A percentile compares a stretch with the other conserved stretches of the same genome.
Evolutionary conservation across 345 rosid species (phyloP).

Genomic region (Heritiera littoralis): DNA sequence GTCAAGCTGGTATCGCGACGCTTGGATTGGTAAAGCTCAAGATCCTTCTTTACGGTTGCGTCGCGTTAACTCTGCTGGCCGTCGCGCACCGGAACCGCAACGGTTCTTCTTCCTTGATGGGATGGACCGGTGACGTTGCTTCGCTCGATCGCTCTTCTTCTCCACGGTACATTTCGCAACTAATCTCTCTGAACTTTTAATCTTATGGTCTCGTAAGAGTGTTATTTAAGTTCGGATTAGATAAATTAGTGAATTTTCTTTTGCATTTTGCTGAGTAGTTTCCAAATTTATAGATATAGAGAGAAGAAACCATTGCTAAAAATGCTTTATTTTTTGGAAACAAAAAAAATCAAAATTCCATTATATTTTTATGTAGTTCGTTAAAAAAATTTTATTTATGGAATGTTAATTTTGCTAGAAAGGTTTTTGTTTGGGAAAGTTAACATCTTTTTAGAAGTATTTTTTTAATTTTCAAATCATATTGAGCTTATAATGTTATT

Average conservation of each 20-base stretch:
- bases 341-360: neutral
- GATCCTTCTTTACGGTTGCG: conserved; percentile 55
- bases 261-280: neutral
- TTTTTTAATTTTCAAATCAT: no score
- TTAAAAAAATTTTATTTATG: neutral
- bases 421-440: neutral
- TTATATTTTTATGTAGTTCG: neutral
- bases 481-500: neutral
- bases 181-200: neutral
- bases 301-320: neutral
- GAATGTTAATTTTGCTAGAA: neutral
- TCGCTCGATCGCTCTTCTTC: conserved; percentile 41
- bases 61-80: conserved; percentile 50
- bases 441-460: no score
- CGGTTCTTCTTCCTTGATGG: conserved; percentile 36
- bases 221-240: neutral
- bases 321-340: neutral
- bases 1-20: conserved; percentile 44
- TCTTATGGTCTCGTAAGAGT: neutral
- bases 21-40: conserved; percentile 60
- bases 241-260: neutral
- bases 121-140: conserved; percentile 38
- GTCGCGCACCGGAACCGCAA: conserved; percentile 40
- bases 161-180: conserved; percentile 48
- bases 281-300: neutral